Percentiles rank a stretch among this genome's conserved stretches.
These are phyloP conservation scores for Nakazawaea populi DNA, from an alignment of 805 yeast genomes.

Conservation along the genomic window DNA sequence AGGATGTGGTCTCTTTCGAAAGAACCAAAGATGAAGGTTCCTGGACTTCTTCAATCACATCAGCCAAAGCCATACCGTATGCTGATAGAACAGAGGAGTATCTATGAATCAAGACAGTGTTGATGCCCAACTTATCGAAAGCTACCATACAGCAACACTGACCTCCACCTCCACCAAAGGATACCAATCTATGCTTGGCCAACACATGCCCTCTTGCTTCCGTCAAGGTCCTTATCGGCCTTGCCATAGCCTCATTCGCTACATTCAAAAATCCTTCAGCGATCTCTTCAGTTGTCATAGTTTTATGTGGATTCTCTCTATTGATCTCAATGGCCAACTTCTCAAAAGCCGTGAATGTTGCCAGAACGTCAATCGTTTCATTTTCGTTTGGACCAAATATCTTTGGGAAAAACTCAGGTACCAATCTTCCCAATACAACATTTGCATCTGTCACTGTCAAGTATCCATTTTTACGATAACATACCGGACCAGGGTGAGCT, in stretches of 20 bases:
- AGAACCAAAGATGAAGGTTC: constrained; percentile 56
- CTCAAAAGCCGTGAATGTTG: constrained; percentile 42
- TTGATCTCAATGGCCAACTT: constrained; percentile 55
- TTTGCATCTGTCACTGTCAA: constrained; percentile 85
- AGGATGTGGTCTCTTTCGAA: constrained; percentile 21
- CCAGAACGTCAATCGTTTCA: constrained; percentile 56
- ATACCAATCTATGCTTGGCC: constrained; percentile 62
- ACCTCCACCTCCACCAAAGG: constrained; percentile 94
- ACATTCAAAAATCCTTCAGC: constrained; percentile 80
- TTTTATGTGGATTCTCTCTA: constrained; percentile 33
- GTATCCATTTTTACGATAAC: constrained; percentile 81
- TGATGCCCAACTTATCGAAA: constrained; percentile 53
- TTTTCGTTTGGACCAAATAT: constrained; percentile 81
- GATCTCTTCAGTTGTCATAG: constrained; percentile 55
- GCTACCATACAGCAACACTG: constrained; percentile 84
- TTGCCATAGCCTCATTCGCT: constrained; percentile 86
- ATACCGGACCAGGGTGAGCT: constrained; percentile 88
- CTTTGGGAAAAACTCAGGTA: constrained; percentile 72
- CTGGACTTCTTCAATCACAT: constrained; percentile 75
- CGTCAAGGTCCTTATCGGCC: constrained; percentile 79
- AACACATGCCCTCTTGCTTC: constrained; percentile 77
- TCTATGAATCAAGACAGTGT: constrained; percentile 65
- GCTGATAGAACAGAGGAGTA: constrained; percentile 84
- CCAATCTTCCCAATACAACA: constrained; percentile 60
- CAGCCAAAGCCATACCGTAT: constrained; percentile 84